A percentile compares a stretch with the other conserved stretches of the same genome.
Evolutionary conservation across 2,329 filamentous ascomycete species (phyloP).

Genomic region (Nemania serpens): DNA sequence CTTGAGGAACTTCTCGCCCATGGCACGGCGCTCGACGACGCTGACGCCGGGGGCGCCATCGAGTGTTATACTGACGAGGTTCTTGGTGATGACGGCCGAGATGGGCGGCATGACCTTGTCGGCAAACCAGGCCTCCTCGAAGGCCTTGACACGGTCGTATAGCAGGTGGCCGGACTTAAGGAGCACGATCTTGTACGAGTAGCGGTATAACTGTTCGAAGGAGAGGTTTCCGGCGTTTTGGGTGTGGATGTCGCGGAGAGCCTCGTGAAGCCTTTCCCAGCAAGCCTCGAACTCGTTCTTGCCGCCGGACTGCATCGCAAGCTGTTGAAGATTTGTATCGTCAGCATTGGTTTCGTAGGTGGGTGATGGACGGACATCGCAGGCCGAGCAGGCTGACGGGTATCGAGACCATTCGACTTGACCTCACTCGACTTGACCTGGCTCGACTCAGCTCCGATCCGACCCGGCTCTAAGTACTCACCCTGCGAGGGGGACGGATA

Average conservation of each 20-base stretch:
- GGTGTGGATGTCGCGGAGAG: conserved; percentile 85
- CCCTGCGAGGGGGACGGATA: conserved; percentile 42
- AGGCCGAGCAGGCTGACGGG: neutral
- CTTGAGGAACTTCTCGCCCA: conserved; percentile 81
- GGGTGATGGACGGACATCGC: neutral
- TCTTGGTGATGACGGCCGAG: conserved; percentile 70
- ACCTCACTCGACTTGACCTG: too few relatives aligned
- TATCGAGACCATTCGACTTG: too few relatives aligned
- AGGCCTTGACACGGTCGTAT: conserved; percentile 78
- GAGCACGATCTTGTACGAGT: conserved; percentile 90
- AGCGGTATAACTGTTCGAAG: conserved; percentile 94
- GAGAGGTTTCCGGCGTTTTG: conserved; percentile 89
- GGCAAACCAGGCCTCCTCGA: conserved; percentile 82
- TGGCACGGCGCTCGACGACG: conserved; percentile 76
- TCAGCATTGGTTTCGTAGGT: conserved; percentile 20
- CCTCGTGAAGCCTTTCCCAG: conserved; percentile 77
- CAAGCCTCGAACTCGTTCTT: conserved; percentile 81
- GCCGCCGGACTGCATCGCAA: conserved; percentile 49
- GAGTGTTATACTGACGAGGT: conserved; percentile 65
- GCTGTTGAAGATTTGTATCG: conserved; percentile 31
- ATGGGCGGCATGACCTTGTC: conserved; percentile 74
- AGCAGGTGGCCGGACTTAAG: conserved; percentile 83
- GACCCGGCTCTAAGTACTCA: conserved; percentile 30
- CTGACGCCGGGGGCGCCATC: conserved; percentile 63
- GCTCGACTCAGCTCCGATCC: neutral